Evolutionary conservation across 352 stramenopile genomes (phyloP), one percentile per base, ranked within the genome.

Genomic region (Phytophthora tubulina): DNA sequence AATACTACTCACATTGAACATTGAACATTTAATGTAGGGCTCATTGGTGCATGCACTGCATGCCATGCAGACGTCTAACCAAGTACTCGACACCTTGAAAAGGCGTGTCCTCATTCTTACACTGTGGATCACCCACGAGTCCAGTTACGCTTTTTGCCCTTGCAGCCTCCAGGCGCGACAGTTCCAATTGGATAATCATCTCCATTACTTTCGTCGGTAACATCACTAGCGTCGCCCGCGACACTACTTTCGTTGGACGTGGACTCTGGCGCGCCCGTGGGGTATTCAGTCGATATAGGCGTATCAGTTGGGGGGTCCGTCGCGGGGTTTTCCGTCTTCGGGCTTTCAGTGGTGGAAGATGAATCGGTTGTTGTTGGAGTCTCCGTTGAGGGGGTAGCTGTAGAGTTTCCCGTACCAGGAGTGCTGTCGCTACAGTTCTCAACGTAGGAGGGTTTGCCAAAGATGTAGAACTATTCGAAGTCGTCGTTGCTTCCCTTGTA

Each of bases 401-500:
- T 75, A 21, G 71, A 65, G 41, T 72, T 79, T 0, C 51, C 62
- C 9, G 13, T 51, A 0, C 38, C 63, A 46, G 49, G 17, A 49
- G 42, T 63, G n/a, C 64, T 67, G 4, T 78, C 75, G 33, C 78
- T 68, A 52, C 82, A 90, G 14, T 64, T 56, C 21, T 88, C 60
- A 1, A 90, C 60, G n/a, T 80, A 74, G 6, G 66, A 79, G 5
- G 80, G 82, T 17, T 87, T 56, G 27, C 82, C 82, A 58, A 82
- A 90, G 39, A 80, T 62, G 60, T 90, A 90, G 54, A 79, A 64
- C 27, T 78, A 70, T 46, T 80, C 75, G 51, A 79, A 82, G 4
- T 86, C 52, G n/a, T 74, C 67, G 74, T 88, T 78, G 58, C 70
- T 79, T 11, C 76, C 77, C 54, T 90, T 85, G 70, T 82, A 75